Evolutionary conservation across 768 basidiomycete species (phyloP).

Genomic region (Suillus brevipes): DNA sequence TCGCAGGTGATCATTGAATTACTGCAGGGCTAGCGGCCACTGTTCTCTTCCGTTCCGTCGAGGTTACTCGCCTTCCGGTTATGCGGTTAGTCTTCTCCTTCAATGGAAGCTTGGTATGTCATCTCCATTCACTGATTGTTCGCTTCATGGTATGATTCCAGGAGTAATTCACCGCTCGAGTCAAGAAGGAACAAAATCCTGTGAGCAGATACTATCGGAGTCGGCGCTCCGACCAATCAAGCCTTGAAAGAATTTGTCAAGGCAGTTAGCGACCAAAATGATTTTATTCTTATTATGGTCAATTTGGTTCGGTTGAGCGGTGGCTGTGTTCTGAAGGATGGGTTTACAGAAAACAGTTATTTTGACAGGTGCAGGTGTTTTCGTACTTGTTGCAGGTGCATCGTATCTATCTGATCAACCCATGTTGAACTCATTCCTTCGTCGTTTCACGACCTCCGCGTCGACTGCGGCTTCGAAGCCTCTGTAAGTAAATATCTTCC

Average conservation of each 20-base stretch:
- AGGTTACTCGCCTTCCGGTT: too few relatives aligned
- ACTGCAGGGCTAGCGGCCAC: too few relatives aligned
- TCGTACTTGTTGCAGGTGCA: slow-evolving; percentile 1
- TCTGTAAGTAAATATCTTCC: neutral
- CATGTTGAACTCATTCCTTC: slow-evolving; percentile 3
- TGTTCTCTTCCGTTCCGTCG: too few relatives aligned
- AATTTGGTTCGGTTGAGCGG: neutral
- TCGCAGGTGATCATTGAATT: too few relatives aligned
- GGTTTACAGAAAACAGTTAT: slow-evolving; percentile 1
- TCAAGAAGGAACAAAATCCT: neutral
- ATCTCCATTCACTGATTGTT: neutral
- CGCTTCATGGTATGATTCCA: neutral
- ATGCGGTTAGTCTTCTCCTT: too few relatives aligned
- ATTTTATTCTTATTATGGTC: too few relatives aligned
- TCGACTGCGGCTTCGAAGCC: neutral
- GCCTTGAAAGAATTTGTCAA: too few relatives aligned
- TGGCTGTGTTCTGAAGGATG: neutral
- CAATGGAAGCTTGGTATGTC: neutral
- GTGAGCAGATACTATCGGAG: neutral
- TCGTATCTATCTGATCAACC: slow-evolving; percentile 5
- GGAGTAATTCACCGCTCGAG: neutral
- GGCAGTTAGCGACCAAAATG: too few relatives aligned
- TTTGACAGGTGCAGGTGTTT: slow-evolving; percentile 6
- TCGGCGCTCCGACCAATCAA: neutral
- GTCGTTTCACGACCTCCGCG: slow-evolving; percentile 4